Evolutionary conservation across 257 asterid genomes (phyloP), one percentile per base, ranked within the genome.

Genomic region (Mitragyna speciosa): DNA sequence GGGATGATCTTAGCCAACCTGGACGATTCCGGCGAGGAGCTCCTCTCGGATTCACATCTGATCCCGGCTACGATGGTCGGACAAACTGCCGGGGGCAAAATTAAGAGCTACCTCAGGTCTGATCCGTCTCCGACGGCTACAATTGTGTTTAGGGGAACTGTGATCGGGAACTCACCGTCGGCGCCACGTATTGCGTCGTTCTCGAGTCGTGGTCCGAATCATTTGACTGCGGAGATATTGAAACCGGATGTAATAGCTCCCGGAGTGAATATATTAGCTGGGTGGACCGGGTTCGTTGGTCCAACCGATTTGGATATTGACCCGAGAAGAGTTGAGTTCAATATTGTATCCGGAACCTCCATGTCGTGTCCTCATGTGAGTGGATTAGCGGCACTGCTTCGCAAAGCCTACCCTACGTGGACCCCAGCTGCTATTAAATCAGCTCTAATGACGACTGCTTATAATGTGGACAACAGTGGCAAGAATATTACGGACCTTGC

Each of bases 341-440:
- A 93, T 79, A 92, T 95, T 65, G 85, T 91, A 20, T 95, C 99
- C 2, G 99, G 99, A 16, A 95, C 99, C 0, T 92, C 98, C 2
- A 95, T 93, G 99, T 89, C 99, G 28, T 93, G 98, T 77, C 99
- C 99, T 28, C 99, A 95, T 73, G 98, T 91, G 73, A 92, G 98
- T 81, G 99, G 99, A 70, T 83, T 95, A 28, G 97, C 98, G 0
- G 97, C 97, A 2, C 49, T 95, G 84, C 92, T 95, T 36, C 83
- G 82, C 19, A 87, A 89, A 73, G 97, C 98, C 78, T 82, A 92
- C 28, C 95, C 95, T 0, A 30, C 54, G 31, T 95, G 97, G 98
- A 84, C 92, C 1, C 96, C 97, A 1, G 94, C 97, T 1, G 97
- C 97, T 2, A 90, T 95, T 76, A 95, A 92, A 84, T 95, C 99